Conservation (phyloP, 2,329 filamentous ascomycete genomes). For the Ophiostoma ips region DNA sequence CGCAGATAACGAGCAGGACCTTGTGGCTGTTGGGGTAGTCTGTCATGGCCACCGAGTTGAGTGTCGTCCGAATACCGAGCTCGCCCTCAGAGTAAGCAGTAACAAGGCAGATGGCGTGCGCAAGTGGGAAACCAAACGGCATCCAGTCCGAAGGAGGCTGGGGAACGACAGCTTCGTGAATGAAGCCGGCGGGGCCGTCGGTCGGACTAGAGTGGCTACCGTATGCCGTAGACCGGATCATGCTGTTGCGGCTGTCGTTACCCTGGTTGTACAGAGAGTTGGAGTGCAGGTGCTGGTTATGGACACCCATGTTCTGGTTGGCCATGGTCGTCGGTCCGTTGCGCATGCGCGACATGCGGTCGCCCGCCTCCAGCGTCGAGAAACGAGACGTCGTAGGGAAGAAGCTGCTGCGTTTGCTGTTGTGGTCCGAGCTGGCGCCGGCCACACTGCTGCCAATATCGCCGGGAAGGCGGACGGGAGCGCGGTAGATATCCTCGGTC, state of each 20-base stretch:
- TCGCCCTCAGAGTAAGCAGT: conserved; percentile 95
- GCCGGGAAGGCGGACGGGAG: conserved; percentile 66
- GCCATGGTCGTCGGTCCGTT: conserved; percentile 82
- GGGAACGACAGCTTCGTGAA: conserved; percentile 88
- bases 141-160: conserved; percentile 96
- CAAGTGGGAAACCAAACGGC: conserved; percentile 88
- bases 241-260: conserved; percentile 50
- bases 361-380: conserved; percentile 73
- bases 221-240: conserved; percentile 47
- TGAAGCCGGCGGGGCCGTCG: conserved; percentile 75
- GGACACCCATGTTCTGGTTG: conserved; percentile 54
- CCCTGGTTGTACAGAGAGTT: conserved; percentile 56
- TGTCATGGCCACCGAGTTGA: conserved; percentile 92
- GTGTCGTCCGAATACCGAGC: conserved; percentile 79
- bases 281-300: conserved; percentile 54
- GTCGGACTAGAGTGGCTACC: conserved; percentile 37
- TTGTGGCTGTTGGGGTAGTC: conserved; percentile 99
- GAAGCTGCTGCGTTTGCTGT: conserved; percentile 75
- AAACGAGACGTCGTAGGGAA: conserved; percentile 90
- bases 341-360: conserved; percentile 37
- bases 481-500: conserved; percentile 93
- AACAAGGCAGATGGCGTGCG: conserved; percentile 85
- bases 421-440: conserved; percentile 45
- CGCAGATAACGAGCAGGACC: conserved; percentile 87
- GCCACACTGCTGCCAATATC: conserved; percentile 53